Evolutionary conservation across 805 yeast genomes (phyloP).

Genomic region (Vanderwaltozyma yarrowii): DNA sequence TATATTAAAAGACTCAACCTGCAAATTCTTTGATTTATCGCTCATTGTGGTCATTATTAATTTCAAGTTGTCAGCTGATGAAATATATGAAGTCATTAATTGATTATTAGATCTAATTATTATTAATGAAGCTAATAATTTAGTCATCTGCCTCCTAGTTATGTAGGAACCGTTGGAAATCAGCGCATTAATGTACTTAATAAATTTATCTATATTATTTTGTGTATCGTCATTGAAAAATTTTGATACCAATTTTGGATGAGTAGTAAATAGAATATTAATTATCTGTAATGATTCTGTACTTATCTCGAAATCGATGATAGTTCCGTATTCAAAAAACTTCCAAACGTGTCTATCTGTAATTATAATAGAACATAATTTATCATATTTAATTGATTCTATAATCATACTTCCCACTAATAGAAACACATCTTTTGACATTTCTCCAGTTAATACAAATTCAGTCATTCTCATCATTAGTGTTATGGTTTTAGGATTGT

Average conservation of each 20-base stretch:
- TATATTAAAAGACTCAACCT: conserved; percentile 82
- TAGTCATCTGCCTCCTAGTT: conserved; percentile 81
- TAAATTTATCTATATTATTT: conserved; percentile 47
- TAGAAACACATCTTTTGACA: conserved; percentile 49
- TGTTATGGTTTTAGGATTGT: conserved; percentile 54
- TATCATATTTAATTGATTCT: conserved; percentile 76
- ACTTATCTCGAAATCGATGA: conserved; percentile 76
- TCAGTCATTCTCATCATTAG: conserved; percentile 38
- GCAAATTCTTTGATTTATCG: conserved; percentile 83
- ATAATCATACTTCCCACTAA: conserved; percentile 69
- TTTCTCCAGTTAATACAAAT: conserved; percentile 27
- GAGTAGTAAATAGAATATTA: conserved; percentile 56
- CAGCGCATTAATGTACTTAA: conserved; percentile 51
- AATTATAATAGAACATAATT: conserved; percentile 48
- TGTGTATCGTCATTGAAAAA: conserved; percentile 39
- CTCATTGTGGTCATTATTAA: conserved; percentile 75
- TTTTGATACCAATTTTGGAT: conserved; percentile 47
- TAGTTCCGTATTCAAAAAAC: conserved; percentile 66
- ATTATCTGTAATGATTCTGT: conserved; percentile 81
- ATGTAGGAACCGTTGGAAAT: conserved; percentile 77
- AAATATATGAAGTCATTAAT: conserved; percentile 68
- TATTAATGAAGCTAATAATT: conserved; percentile 62
- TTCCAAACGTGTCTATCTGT: conserved; percentile 65
- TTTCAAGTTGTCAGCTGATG: conserved; percentile 72
- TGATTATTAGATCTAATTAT: conserved; percentile 59